Evolutionary conservation across 129 eudicot species (phyloP).

Genomic region (Lactuca sativa): DNA sequence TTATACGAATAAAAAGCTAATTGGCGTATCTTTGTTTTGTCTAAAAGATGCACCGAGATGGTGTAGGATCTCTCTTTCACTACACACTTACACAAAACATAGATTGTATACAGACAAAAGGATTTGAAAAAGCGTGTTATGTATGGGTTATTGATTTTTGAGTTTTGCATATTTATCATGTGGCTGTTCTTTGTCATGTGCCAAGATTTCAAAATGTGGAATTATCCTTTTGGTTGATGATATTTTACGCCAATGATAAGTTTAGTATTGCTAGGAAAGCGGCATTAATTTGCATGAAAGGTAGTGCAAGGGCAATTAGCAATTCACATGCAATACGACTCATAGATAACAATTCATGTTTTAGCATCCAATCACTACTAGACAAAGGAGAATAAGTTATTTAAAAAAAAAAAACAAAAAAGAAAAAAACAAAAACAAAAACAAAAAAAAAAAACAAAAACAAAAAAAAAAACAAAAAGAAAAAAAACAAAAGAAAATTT

Average conservation of each 20-base stretch:
- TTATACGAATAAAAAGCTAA: neutral
- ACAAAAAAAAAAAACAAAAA: too few relatives aligned
- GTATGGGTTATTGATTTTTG: neutral
- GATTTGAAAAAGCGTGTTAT: neutral
- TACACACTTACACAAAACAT: neutral
- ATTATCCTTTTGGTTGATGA: neutral
- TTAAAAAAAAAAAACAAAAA: too few relatives aligned
- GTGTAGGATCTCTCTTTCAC: neutral
- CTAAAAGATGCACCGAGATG: slow-evolving; percentile 1
- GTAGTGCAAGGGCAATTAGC: neutral
- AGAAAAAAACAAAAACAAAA: too few relatives aligned
- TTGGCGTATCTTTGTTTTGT: neutral
- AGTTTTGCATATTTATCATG: neutral
- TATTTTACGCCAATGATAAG: neutral
- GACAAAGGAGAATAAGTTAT: neutral
- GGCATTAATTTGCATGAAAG: neutral
- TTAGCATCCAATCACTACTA: too few relatives aligned
- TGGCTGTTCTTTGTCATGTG: neutral
- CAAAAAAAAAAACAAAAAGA: too few relatives aligned
- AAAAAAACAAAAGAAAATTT: too few relatives aligned
- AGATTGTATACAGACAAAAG: neutral
- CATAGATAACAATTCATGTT: too few relatives aligned
- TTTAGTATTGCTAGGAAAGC: neutral
- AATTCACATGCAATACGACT: too few relatives aligned
- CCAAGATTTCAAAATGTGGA: neutral